Evolutionary conservation across 371 early-diverging fungal genomes (phyloP), one percentile per base, ranked within the genome.

Genomic region (Chytridium lagenaria): DNA sequence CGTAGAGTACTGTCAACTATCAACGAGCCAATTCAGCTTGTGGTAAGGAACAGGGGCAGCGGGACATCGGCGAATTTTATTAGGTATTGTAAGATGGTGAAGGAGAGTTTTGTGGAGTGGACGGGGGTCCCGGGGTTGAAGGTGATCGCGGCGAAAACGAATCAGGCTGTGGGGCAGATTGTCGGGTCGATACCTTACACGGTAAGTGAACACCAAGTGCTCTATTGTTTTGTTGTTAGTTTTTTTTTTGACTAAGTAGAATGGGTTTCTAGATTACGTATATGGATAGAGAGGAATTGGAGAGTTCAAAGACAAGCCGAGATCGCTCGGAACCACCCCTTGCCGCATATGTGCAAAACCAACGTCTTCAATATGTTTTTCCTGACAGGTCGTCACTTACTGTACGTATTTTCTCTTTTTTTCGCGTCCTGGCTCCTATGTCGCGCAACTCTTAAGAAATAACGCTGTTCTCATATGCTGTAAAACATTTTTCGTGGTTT

Each of bases 21-120:
- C 66, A 66, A 2, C n/a, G 44, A 38, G 44, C 66, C 44, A 12
- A 66, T 66, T 40, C 66, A 44, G 23, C 66, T 66, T 15, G 49
- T 66, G 15, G 66, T 66, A 19, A 5, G 66, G 26, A 66, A 30
- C 28, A 5, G 7, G 26, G 66, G 66, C 22, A 40, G 40, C 15
- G 66, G 66, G 30, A 66, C 66, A 7, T 66, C 66, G 15, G 44
- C 38, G 26, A 66, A 66, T 44, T 66, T 66, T 44, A 44, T 66
- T 28, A 38, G 28, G 44, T 38, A 15, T 19, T 30, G 10, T 37
- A 37, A 10, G 66, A 28, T 10, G 15, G 2, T 66, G 44, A 44
- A 66, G 15, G 10, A 16, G 66, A 26, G 26, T 19, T 66, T 66
- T 44, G 36, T 52, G 26, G 55, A 52, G 26, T 52, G 55, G 55